These are phyloP conservation scores for Cynanchum wilfordii DNA, from an alignment of 257 asterid species.

Conservation along the genomic window DNA sequence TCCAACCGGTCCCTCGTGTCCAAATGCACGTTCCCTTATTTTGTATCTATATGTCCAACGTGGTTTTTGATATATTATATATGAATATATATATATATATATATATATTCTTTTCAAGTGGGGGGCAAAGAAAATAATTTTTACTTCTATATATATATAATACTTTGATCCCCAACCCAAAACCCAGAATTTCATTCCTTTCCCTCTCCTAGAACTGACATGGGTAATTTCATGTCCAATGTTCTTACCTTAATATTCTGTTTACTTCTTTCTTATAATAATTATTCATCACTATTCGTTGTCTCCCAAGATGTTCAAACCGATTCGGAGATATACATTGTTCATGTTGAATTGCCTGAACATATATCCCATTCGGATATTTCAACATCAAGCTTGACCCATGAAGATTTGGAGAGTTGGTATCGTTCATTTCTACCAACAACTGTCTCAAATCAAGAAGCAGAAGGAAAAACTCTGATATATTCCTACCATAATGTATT, in stretches of 20 bases:
- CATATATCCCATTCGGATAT: not conserved
- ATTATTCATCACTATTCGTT: not conserved
- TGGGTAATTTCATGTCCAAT: constrained; percentile 13
- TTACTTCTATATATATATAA: too few relatives aligned
- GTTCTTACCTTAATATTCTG: constrained; percentile 14
- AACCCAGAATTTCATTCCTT: not conserved
- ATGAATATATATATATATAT: too few relatives aligned
- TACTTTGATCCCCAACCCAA: not conserved
- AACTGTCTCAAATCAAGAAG: not conserved
- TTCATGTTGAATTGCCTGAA: constrained; percentile 29
- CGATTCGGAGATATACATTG: constrained; percentile 33
- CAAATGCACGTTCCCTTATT: too few relatives aligned
- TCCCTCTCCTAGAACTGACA: not conserved
- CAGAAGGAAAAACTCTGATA: constrained; percentile 13
- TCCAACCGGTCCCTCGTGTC: too few relatives aligned
- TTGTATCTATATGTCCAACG: too few relatives aligned
- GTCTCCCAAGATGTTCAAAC: constrained; percentile 7
- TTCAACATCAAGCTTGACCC: constrained; percentile 1
- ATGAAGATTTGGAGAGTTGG: constrained; percentile 24
- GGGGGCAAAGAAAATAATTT: too few relatives aligned
- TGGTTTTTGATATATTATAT: too few relatives aligned
- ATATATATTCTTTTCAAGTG: too few relatives aligned
- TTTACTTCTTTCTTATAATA: constrained; percentile 9
- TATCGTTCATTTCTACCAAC: constrained; percentile 34
- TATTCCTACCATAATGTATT: constrained; percentile 37